Evolutionary conservation across 306 rosid species (phyloP).

Genomic region (Calophaca sinica): DNA sequence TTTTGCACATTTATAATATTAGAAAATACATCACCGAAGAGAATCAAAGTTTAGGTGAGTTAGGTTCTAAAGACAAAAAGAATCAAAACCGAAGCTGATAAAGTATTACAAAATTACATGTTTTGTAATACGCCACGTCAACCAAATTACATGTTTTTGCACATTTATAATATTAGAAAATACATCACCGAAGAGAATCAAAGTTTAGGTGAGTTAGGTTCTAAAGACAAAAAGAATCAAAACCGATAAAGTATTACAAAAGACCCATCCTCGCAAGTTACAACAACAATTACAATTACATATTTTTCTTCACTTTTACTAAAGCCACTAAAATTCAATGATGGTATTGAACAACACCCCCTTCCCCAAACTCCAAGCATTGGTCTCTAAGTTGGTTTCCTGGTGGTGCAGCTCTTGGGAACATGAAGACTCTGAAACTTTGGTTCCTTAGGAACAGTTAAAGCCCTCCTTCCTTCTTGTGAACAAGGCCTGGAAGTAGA

Average conservation of each 20-base stretch:
- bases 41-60: too few species aligned
- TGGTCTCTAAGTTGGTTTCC: slow-evolving; percentile 29
- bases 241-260: too few species aligned
- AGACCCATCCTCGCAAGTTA: background rate
- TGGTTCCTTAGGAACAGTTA: slow-evolving; percentile 76
- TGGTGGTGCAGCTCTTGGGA: slow-evolving; percentile 50
- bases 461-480: slow-evolving; percentile 54
- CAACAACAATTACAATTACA: slow-evolving; percentile 37
- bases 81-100: background rate
- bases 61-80: background rate
- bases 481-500: slow-evolving; percentile 50
- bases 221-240: background rate
- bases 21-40: background rate
- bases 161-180: background rate
- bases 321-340: slow-evolving; percentile 52
- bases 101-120: too few species aligned
- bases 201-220: too few species aligned
- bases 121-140: too few species aligned
- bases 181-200: background rate
- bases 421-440: slow-evolving; percentile 69
- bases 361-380: background rate
- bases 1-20: background rate
- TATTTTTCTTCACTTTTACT: background rate
- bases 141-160: background rate
- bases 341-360: slow-evolving; percentile 50